Conservation (phyloP, 805 yeast genomes). For the Spathaspora girioi region DNA sequence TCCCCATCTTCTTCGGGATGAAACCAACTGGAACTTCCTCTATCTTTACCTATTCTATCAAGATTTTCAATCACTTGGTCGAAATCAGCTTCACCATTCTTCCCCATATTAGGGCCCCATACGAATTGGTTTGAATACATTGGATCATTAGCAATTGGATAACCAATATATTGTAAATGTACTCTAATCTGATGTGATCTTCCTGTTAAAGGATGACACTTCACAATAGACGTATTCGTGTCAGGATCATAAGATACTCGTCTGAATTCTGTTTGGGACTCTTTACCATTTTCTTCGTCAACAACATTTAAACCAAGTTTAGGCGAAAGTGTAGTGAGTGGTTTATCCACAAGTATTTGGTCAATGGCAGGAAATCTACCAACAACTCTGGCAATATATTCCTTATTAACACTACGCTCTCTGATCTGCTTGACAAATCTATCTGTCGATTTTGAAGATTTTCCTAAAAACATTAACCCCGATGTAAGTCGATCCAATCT, state of each 20-base stretch:
- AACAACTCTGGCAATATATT: constrained; percentile 81
- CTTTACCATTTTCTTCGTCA: constrained; percentile 53
- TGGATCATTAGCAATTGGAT: constrained; percentile 55
- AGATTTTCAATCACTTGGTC: constrained; percentile 46
- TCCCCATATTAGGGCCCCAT: constrained; percentile 81
- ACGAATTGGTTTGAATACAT: constrained; percentile 72
- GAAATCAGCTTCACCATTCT: constrained; percentile 49
- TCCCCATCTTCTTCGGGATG: constrained; percentile 65
- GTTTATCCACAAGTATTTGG: constrained; percentile 57
- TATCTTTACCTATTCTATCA: constrained; percentile 67
- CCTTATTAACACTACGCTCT: constrained; percentile 72
- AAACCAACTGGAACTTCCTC: constrained; percentile 65
- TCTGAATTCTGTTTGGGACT: constrained; percentile 68
- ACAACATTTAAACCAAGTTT: constrained; percentile 61
- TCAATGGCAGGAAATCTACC: constrained; percentile 70
- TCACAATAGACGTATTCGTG: constrained; percentile 63
- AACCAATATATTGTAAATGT: constrained; percentile 73
- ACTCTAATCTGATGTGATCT: constrained; percentile 95
- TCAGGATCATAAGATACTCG: constrained; percentile 60
- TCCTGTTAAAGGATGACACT: constrained; percentile 86
- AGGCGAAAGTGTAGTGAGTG: constrained; percentile 70
- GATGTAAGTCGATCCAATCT: constrained; percentile 87
- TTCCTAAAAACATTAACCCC: constrained; percentile 90
- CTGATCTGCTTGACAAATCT: constrained; percentile 66
- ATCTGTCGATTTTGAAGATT: constrained; percentile 75